phyloP scores from a whole-genome alignment of 1,284 basidiomycete genomes.

The Apiotrichum porosum region DNA sequence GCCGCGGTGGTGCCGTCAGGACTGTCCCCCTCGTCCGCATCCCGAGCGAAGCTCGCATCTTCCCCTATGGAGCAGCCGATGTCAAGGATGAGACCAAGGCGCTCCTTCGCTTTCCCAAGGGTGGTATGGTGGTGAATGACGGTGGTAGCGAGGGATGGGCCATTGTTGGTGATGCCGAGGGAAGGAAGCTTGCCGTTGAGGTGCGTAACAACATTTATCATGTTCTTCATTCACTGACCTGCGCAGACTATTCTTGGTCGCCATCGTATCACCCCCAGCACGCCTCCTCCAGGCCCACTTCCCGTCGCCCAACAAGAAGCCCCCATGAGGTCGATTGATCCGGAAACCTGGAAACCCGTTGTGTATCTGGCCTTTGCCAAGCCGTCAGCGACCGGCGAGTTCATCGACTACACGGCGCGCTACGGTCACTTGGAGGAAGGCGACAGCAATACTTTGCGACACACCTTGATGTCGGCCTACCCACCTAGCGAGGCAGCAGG shows the following conservation, averaged over 20 bases:
- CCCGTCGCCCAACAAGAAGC: slow-evolving; percentile 54
- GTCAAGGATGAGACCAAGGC: slow-evolving; percentile 15
- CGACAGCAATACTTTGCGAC: slow-evolving; percentile 56
- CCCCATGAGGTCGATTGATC: slow-evolving; percentile 1
- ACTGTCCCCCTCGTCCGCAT: slow-evolving; percentile 41
- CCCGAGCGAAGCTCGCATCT: slow-evolving; percentile 28
- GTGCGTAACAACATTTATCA: slow-evolving; percentile 45
- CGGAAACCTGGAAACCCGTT: slow-evolving; percentile 47
- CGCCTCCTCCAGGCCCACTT: slow-evolving; percentile 62
- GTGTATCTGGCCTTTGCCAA: slow-evolving; percentile 70
- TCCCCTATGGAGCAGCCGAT: slow-evolving; percentile 31
- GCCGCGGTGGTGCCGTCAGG: too few relatives aligned
- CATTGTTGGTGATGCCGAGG: slow-evolving; percentile 56
- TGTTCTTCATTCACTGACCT: slow-evolving; percentile 1
- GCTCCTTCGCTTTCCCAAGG: slow-evolving; percentile 50
- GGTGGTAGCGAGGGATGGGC: slow-evolving; percentile 62
- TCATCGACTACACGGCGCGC: slow-evolving; percentile 84
- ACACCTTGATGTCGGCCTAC: neutral
- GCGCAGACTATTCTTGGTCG: slow-evolving; percentile 63
- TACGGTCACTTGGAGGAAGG: slow-evolving; percentile 81
- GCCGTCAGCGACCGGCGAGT: slow-evolving; percentile 62
- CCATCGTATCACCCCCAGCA: slow-evolving; percentile 59
- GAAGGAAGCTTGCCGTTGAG: slow-evolving; percentile 58
- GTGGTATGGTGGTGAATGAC: slow-evolving; percentile 57
- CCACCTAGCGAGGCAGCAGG: neutral